Evolutionary conservation across 116 monocot species (phyloP), one percentile per base, ranked within the genome.

Genomic region (Trichopus zeylanicus): DNA sequence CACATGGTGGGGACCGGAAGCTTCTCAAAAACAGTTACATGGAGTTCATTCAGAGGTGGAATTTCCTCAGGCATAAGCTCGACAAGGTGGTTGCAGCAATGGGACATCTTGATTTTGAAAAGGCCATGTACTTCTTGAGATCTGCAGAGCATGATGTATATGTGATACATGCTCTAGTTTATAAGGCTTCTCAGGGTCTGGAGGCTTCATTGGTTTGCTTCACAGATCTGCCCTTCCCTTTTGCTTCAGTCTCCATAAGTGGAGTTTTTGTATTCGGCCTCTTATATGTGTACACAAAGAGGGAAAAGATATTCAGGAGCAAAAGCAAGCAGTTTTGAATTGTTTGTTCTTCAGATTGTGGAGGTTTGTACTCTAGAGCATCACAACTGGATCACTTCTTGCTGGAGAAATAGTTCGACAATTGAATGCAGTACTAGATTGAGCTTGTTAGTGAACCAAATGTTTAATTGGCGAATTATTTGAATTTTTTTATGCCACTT

Each of bases 31-130:
- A 81, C 22, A 74, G 69, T 55, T 62, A 83, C 62, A 67, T 70
- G 18, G 90, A 90, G 57, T 95, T 83, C 74, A 76, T 79, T 20
- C 90, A 84, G 73, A 95, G 95, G 81, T 90, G 86, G 90, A 95
- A 84, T 66, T 52, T 86, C 67, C 56, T 90, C 60, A 90, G 72
- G 54, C 84, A 73, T 62, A 90, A 95, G 65, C 64, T 95, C 32
- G 84, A 90, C 12, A 95, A 90, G 75, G 69, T 71, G 38, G 67
- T 90, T 12, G 81, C 90, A 13, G 87, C 86, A 1, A 60, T 95
- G 73, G 86, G 90, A 19, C 86, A 75, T n/a, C 71, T 95, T 71
- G 95, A 95, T 53, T 95, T 73, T 56, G 79, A 95, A 29, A 89
- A 83, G 65, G 86, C 89, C 0, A 63, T 80, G 58, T 86, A 69